Base-by-base conservation (phyloP, 164 flowering plant species). In the Berberis vulgaris region DNA sequence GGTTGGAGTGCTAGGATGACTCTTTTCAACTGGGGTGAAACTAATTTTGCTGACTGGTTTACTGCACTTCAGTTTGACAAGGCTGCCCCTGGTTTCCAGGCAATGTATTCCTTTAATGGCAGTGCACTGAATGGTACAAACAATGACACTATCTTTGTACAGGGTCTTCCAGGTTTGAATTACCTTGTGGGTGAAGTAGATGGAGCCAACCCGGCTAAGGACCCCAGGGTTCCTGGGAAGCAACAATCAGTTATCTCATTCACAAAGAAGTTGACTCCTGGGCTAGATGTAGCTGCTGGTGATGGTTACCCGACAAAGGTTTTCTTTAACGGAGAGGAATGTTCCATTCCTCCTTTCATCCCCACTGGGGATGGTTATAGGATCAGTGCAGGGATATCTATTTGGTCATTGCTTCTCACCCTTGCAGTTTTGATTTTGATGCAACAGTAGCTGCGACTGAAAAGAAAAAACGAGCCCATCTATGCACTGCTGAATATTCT, bases 311-410 rank as follows among this genome's bases (percentile, higher is more conserved):
- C 97, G 0, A 69, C 81, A 0, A 90, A 83, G 64, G 91, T 88
- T 8, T 85, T 68, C 78, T 90, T 90, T 71, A 90, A 90, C 39
- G 97, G 97, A 11, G 92, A 86, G 62, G 95, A 90, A 53, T 90
- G 97, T 60, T 73, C 87, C 2, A 77, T 90, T 46, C 97, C 97
- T 12, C 26, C 74, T 3, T 7, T 78, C 13, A 54, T 64, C 61
- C 97, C 97, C 26, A 67, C 54, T 5, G 71, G 67, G 45, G 54
- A 44, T 45, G 67, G 76, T 56, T n/a, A 67, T 12, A 61, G 64
- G 46, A 70, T 45, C 44, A 59, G 26, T 41, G 53, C 73, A 12
- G 49, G 68, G 43, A 6, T 61, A 6, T 13, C 62, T 42, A 7
- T 67, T 47, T 66, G 74, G 50, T 9, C 70, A 42, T 1, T 70